These are phyloP conservation scores for Azolla pinnata DNA, from an alignment of 75 land plant genomes.

Conservation along the genomic window DNA sequence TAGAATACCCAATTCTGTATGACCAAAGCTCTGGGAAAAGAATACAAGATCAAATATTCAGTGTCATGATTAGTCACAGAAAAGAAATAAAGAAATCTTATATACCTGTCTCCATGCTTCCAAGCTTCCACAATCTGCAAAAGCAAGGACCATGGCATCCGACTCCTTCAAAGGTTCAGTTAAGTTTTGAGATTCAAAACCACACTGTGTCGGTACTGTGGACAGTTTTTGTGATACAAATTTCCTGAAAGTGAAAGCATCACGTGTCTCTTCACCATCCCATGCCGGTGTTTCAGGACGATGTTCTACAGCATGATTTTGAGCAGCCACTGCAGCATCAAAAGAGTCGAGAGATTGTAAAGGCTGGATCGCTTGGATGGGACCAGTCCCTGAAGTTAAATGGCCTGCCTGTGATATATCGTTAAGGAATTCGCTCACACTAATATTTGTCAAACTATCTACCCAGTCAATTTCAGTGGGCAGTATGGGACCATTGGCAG, in stretches of 20 bases:
- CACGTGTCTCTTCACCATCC: slow-evolving; percentile 78
- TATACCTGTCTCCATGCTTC: slow-evolving; percentile 7
- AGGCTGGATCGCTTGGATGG: slow-evolving; percentile 15
- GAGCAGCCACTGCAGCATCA: slow-evolving; percentile 79
- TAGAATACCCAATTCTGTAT: not conserved
- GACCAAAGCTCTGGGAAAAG: slow-evolving; percentile 1
- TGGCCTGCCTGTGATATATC: slow-evolving; percentile 35
- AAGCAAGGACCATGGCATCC: not conserved
- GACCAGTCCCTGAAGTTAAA: slow-evolving; percentile 9
- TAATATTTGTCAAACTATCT: slow-evolving; percentile 62
- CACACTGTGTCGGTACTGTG: not conserved
- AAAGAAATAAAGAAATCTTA: not conserved
- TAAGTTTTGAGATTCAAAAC: not conserved
- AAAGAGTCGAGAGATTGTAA: slow-evolving; percentile 57
- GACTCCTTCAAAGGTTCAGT: not conserved
- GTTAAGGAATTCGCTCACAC: slow-evolving; percentile 52
- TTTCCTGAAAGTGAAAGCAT: slow-evolving; percentile 65
- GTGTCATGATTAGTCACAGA: not conserved
- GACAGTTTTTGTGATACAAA: slow-evolving; percentile 10
- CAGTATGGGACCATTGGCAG: slow-evolving; percentile 7
- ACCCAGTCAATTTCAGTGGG: slow-evolving; percentile 59
- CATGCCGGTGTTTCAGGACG: slow-evolving; percentile 34
- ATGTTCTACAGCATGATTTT: slow-evolving; percentile 23
- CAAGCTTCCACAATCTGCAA: slow-evolving; percentile 1
- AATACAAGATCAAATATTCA: not conserved